Evolutionary conservation across 2,329 filamentous ascomycete genomes (phyloP).

Genomic region (Colletotrichum eremochloae): DNA sequence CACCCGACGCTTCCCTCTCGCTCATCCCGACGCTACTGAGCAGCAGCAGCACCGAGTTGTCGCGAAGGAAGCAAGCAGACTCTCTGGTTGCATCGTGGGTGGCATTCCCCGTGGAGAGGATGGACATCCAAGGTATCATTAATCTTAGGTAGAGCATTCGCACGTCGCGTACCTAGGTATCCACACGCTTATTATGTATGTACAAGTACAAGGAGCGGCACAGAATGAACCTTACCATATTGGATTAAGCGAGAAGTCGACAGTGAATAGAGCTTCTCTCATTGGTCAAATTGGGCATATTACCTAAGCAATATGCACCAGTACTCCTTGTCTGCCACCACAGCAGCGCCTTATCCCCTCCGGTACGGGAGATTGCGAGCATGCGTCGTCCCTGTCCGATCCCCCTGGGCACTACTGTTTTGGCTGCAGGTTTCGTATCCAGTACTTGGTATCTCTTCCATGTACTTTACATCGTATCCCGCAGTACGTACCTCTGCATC

Average conservation of each 20-base stretch:
- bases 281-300: neutral
- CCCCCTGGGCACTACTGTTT: neutral
- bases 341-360: neutral
- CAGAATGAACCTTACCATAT: neutral
- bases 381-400: neutral
- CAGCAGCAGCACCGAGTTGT: neutral
- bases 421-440: neutral
- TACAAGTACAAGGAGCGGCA: neutral
- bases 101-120: neutral
- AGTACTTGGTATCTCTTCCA: too few relatives aligned
- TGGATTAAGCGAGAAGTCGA: neutral
- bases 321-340: too few relatives aligned
- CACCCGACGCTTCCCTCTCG: neutral
- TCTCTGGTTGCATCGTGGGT: slow-evolving; percentile 2
- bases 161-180: too few relatives aligned
- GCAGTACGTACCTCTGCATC: too few relatives aligned
- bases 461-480: neutral
- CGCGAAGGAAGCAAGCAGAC: neutral
- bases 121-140: neutral
- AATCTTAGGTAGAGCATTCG: too few relatives aligned
- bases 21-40: neutral
- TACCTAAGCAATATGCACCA: too few relatives aligned
- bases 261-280: neutral
- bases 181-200: too few relatives aligned
- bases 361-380: slow-evolving; percentile 11